A percentile compares a stretch with the other conserved stretches of the same genome.
These are phyloP conservation scores for Hibiscus trionum DNA, from an alignment of 345 rosid genomes.

Conservation along the genomic window DNA sequence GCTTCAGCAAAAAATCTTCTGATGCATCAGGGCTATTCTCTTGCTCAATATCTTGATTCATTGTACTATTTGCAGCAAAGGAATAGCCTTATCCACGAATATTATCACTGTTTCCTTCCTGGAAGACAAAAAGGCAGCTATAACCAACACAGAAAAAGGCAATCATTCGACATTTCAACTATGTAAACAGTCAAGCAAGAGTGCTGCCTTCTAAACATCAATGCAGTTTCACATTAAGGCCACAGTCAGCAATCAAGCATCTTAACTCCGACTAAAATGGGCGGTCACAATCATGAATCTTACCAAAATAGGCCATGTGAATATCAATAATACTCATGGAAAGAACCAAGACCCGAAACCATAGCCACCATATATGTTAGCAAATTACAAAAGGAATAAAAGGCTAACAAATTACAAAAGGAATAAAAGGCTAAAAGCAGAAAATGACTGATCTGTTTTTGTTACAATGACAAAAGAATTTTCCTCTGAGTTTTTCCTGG, in stretches of 20 bases:
- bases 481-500: background rate
- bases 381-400: background rate
- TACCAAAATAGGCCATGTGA: background rate
- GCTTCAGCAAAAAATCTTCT: constrained; percentile 42
- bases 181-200: background rate
- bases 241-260: background rate
- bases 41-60: constrained; percentile 12
- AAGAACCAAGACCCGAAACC: background rate
- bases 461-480: background rate
- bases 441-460: background rate
- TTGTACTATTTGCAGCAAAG: background rate
- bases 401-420: background rate
- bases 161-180: background rate
- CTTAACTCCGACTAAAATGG: background rate
- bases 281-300: background rate
- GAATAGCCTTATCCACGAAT: background rate
- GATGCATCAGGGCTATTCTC: constrained; percentile 32
- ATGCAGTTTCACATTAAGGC: background rate
- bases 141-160: background rate
- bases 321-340: background rate
- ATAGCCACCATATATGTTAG: background rate
- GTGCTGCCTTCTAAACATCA: background rate
- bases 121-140: background rate
- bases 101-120: background rate
- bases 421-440: background rate